Percentiles rank a stretch among this genome's conserved stretches.
These are phyloP conservation scores for Boletellus dicymbophilus DNA, from an alignment of 1,284 basidiomycete species.

Conservation along the genomic window DNA sequence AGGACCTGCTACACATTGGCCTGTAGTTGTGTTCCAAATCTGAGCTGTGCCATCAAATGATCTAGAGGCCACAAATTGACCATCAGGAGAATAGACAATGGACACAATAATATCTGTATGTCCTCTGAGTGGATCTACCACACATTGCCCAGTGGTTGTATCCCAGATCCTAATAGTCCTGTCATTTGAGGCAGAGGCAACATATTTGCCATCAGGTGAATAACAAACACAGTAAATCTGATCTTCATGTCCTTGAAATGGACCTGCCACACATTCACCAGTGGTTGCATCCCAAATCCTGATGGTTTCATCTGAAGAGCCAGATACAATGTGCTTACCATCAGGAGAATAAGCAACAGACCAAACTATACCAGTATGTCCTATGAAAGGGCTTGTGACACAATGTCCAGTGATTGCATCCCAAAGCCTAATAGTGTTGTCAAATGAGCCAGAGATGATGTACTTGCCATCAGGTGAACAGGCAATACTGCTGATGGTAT, in stretches of 20 bases:
- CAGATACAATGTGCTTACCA: neutral
- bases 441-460: too few species aligned
- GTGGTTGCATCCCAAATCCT: neutral
- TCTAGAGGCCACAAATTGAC: neutral
- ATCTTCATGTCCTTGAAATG: too few species aligned
- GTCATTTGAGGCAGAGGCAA: too few species aligned
- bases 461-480: too few species aligned
- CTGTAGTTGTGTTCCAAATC: neutral
- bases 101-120: neutral
- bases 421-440: too few species aligned
- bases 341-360: neutral
- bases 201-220: too few species aligned
- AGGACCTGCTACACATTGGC: neutral
- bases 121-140: too few species aligned
- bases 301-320: neutral
- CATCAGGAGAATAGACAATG: neutral
- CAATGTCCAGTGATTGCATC: neutral
- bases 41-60: neutral
- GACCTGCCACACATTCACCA: neutral
- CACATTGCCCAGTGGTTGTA: too few species aligned
- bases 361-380: neutral
- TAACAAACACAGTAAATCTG: too few species aligned
- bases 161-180: too few species aligned
- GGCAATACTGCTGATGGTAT: too few species aligned
- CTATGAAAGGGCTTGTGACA: neutral